phyloP scores from a whole-genome alignment of 2,329 filamentous ascomycete genomes.

The Thyridium curvatum region DNA sequence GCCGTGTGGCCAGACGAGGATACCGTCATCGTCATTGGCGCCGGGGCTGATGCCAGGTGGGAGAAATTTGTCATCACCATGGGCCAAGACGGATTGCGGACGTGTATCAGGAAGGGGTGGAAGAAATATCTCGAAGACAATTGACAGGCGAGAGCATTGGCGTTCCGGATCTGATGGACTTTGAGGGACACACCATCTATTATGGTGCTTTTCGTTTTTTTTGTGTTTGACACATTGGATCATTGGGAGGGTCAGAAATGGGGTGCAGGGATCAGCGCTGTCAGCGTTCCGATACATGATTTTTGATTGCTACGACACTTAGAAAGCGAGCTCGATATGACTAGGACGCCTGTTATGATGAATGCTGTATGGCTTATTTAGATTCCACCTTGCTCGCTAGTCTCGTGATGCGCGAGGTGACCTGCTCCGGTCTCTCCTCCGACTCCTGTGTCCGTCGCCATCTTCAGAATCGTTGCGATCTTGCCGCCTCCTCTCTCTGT shows the following conservation, averaged over 20 bases:
- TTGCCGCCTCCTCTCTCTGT: constrained; percentile 10
- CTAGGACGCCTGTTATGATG: not conserved
- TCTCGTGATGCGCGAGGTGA: constrained; percentile 29
- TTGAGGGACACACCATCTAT: too few species aligned
- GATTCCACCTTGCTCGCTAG: constrained; percentile 14
- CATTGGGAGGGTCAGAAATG: too few species aligned
- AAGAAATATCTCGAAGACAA: constrained; percentile 46
- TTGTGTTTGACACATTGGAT: too few species aligned
- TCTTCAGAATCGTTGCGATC: constrained; percentile 19
- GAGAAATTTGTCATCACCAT: constrained; percentile 76
- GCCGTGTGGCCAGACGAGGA: constrained; percentile 78
- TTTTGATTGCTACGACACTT: too few species aligned
- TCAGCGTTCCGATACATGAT: not conserved
- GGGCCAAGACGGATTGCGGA: constrained; percentile 59
- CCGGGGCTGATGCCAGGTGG: constrained; percentile 76
- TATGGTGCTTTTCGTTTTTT: too few species aligned
- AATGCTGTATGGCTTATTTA: not conserved
- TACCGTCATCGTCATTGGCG: constrained; percentile 69
- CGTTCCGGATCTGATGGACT: constrained; percentile 6
- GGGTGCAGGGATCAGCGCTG: too few species aligned
- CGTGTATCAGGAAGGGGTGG: constrained; percentile 71
- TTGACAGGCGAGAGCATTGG: not conserved
- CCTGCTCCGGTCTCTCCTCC: constrained; percentile 32
- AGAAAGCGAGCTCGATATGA: too few species aligned
- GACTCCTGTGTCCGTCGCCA: constrained; percentile 16